Base-by-base conservation (phyloP, 495 filamentous ascomycete species). In the Aspergillus biplanus region DNA sequence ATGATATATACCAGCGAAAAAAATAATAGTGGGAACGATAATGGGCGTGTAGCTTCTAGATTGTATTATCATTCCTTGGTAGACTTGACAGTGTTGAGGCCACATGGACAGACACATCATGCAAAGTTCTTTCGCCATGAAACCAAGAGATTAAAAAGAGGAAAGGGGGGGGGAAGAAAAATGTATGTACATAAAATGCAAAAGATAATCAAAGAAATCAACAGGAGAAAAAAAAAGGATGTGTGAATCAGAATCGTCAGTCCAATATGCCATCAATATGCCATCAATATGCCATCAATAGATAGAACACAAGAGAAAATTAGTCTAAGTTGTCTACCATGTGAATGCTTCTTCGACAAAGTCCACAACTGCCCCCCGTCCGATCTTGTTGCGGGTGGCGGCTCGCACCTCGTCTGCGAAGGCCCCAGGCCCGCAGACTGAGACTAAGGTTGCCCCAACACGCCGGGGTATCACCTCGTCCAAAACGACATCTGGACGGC, bases 281-380 rank as follows among this genome's bases (percentile, higher is more conserved):
- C 21, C 21, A 1, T 27, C 21, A 27, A 27, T 27, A 27, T 27
- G 21, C 21, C 21, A 27, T 27, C 21, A 27, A 27, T 27, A 27
- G 21, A 27, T 27, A 27, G 21, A 27, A 58, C 11, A 57, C 42
- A 15, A 47, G 18, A 39, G 52, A 63, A 63, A 59, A 34, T 27
- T 27, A 27, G 21, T 27, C 21, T 27, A 42, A 55, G 33, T 33
- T 61, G 70, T 61, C 32, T 58, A 91, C 90, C 90, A 94, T 13
- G 90, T 94, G 77, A 99, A 99, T 49, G 92, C 90, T 80, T 99
- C 95, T 73, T 99, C 95, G 27, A 93, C 82, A 75, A 98, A 97
- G 73, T 97, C 93, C 16, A 98, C 80, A 34, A 82, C 84, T 21
- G 85, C 87, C 5, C 84, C 82, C 55, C 86, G 82, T 53, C 90